These are phyloP conservation scores for Colletotrichum noveboracense DNA, from an alignment of 2,329 filamentous ascomycete species.

Conservation along the genomic window DNA sequence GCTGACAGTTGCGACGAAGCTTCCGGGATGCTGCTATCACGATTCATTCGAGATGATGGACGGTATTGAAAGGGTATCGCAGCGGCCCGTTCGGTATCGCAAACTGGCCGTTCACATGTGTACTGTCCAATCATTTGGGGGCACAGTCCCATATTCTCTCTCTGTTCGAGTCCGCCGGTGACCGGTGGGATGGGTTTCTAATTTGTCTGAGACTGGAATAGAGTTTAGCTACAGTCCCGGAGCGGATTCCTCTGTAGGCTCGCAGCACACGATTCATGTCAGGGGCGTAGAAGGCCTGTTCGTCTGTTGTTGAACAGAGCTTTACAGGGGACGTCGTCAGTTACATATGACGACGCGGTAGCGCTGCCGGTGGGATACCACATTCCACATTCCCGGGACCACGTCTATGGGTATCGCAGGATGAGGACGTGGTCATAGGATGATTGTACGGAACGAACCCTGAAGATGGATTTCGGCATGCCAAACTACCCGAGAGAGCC, in stretches of 20 bases:
- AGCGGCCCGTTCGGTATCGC: not conserved
- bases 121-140: not conserved
- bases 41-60: not conserved
- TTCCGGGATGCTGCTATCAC: not conserved
- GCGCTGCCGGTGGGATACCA: not conserved
- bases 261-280: not conserved
- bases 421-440: not conserved
- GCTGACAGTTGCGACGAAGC: not conserved
- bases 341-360: not conserved
- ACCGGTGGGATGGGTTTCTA: not conserved
- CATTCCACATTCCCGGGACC: not conserved
- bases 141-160: not conserved
- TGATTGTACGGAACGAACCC: not conserved
- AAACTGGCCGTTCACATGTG: not conserved
- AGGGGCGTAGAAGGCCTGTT: not conserved
- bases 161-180: too few species aligned
- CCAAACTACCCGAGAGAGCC: not conserved
- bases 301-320: not conserved
- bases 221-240: not conserved
- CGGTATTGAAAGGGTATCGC: not conserved
- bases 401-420: not conserved
- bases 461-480: not conserved
- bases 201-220: not conserved
- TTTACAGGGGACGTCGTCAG: not conserved
- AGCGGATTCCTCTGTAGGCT: not conserved